Evolutionary conservation across 108 stramenopile species (phyloP).

Genomic region (Cyclotella baltica): DNA sequence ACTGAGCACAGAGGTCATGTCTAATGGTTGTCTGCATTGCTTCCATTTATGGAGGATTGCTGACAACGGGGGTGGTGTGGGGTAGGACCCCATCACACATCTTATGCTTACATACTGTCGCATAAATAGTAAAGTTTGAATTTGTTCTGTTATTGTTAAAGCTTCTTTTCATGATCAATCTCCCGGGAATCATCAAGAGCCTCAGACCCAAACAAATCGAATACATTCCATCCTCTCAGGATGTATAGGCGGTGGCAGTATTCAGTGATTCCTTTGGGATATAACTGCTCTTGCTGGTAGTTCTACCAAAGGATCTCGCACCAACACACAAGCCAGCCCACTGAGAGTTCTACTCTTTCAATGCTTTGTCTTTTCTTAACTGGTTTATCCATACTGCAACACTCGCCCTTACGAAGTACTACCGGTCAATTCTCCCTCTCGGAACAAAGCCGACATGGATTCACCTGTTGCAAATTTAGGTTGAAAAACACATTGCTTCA

Average conservation of each 20-base stretch:
- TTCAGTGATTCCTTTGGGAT: conserved; percentile 50
- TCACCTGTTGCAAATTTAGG: conserved; percentile 69
- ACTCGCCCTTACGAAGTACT: conserved; percentile 76
- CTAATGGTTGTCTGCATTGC: neutral
- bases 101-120: neutral
- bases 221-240: conserved; percentile 53
- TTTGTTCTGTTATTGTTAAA: neutral
- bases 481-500: conserved; percentile 56
- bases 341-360: neutral
- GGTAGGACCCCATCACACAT: neutral
- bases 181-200: too few species aligned
- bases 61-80: neutral
- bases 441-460: conserved; percentile 60
- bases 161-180: neutral
- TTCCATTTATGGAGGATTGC: neutral
- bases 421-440: conserved; percentile 54
- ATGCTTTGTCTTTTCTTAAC: conserved; percentile 51
- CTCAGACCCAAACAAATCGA: too few species aligned
- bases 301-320: conserved; percentile 7
- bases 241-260: conserved; percentile 62
- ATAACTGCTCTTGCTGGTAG: neutral
- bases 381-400: conserved; percentile 58
- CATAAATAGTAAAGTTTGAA: neutral
- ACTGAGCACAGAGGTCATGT: neutral
- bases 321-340: conserved; percentile 4